phyloP scores from a whole-genome alignment of 768 basidiomycete genomes.

The Rhodotorula sphaerocarpa region DNA sequence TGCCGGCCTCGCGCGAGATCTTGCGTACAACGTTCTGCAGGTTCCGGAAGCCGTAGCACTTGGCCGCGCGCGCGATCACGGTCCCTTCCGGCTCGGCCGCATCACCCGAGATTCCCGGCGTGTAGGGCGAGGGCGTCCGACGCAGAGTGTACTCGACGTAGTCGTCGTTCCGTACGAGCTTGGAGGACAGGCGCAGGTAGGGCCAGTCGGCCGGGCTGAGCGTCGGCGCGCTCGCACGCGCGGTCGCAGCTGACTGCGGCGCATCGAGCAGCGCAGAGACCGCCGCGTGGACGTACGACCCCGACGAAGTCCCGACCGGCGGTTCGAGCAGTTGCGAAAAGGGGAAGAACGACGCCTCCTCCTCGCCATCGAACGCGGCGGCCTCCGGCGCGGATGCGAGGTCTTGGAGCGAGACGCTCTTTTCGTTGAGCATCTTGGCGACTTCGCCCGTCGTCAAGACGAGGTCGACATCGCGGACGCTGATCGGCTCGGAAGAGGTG shows the following conservation, averaged over 20 bases:
- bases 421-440: constrained; percentile 71
- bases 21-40: constrained; percentile 92
- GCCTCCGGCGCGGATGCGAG: constrained; percentile 45
- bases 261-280: constrained; percentile 35
- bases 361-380: constrained; percentile 46
- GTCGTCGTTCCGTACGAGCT: constrained; percentile 44
- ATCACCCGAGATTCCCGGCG: neutral
- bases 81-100: neutral
- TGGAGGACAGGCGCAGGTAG: constrained; percentile 33
- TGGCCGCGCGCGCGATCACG: constrained; percentile 75
- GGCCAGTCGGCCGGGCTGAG: constrained; percentile 33
- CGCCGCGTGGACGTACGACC: constrained; percentile 75
- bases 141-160: constrained; percentile 40
- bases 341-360: constrained; percentile 51
- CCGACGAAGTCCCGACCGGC: constrained; percentile 70
- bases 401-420: constrained; percentile 63
- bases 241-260: constrained; percentile 20
- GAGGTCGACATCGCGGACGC: constrained; percentile 89
- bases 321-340: constrained; percentile 50
- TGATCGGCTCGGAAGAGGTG: constrained; percentile 45
- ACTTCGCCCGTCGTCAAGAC: constrained; percentile 95
- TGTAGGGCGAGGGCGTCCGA: constrained; percentile 8
- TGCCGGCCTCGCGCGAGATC: constrained; percentile 73
- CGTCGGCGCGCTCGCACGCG: constrained; percentile 7
- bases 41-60: constrained; percentile 95